Evolutionary conservation across 1,284 basidiomycete genomes (phyloP).

Genomic region (Vanrija sp.): DNA sequence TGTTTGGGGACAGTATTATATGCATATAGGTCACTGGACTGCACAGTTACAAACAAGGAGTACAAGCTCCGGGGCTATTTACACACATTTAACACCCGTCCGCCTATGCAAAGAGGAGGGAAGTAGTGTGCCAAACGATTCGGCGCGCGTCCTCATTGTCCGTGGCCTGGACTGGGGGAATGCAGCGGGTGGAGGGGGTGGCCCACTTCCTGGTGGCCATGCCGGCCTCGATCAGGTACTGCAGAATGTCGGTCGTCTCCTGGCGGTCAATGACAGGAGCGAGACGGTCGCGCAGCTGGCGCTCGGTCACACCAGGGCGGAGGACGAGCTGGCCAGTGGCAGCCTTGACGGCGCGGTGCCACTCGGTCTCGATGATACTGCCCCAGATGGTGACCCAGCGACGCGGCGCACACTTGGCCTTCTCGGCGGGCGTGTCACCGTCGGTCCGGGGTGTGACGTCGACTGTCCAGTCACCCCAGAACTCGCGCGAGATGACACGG

Average conservation of each 20-base stretch:
- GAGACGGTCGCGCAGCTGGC: constrained; percentile 64
- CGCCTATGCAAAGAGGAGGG: no score
- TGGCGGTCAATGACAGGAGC: constrained; percentile 66
- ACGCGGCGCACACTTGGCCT: constrained; percentile 3
- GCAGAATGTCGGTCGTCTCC: constrained; percentile 65
- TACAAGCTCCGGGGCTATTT: not conserved
- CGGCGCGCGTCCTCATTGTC: constrained; percentile 24
- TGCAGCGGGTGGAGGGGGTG: not conserved
- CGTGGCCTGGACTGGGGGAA: constrained; percentile 36
- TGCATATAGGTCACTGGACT: not conserved
- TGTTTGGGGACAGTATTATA: not conserved
- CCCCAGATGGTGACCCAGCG: constrained; percentile 70
- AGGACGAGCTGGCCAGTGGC: constrained; percentile 63
- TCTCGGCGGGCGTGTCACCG: not conserved
- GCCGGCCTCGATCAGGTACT: constrained; percentile 50
- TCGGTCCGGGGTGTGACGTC: not conserved
- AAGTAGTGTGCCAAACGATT: constrained; percentile 17
- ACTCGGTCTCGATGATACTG: constrained; percentile 58
- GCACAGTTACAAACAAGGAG: not conserved
- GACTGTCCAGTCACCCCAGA: constrained; percentile 61
- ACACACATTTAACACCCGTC: not conserved
- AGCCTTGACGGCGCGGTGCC: constrained; percentile 65
- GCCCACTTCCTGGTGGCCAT: constrained; percentile 12
- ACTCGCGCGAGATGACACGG: constrained; percentile 54
- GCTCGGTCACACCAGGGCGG: constrained; percentile 62